Conservation (phyloP, 139 green algal species). For the Volvox africanus region DNA sequence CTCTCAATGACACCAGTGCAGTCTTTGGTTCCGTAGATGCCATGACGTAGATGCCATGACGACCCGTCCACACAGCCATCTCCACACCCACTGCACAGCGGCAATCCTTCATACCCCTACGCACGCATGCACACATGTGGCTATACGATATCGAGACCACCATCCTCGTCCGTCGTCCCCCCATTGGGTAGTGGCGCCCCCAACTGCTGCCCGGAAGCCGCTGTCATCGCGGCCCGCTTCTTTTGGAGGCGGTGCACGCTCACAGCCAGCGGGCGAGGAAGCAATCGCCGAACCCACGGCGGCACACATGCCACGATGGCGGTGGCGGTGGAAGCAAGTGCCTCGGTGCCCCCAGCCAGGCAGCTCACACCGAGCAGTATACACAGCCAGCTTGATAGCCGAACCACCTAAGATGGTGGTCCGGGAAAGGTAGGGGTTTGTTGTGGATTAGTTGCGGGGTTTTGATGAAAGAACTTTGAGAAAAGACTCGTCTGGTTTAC, state of each 20-base stretch:
- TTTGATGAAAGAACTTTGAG: background rate
- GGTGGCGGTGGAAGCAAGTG: constrained; percentile 13
- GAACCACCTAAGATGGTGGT: constrained; percentile 21
- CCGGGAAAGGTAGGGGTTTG: background rate
- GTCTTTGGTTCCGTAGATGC: too few species aligned
- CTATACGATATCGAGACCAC: background rate
- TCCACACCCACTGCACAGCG: too few species aligned
- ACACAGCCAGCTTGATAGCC: constrained; percentile 69
- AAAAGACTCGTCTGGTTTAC: background rate
- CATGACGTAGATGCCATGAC: too few species aligned
- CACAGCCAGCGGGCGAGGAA: constrained; percentile 23
- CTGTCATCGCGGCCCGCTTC: background rate
- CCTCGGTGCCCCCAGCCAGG: constrained; percentile 59
- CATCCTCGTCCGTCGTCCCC: background rate
- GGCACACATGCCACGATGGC: background rate
- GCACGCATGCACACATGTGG: too few species aligned
- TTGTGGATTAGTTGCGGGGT: background rate
- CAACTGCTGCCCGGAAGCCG: background rate
- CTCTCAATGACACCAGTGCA: too few species aligned
- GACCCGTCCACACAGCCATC: too few species aligned
- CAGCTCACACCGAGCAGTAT: constrained; percentile 70
- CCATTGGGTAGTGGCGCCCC: background rate
- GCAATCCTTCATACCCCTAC: too few species aligned
- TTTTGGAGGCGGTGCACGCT: constrained; percentile 3
- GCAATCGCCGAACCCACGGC: constrained; percentile 1